phyloP scores from a whole-genome alignment of 2,329 filamentous ascomycete genomes.

The Davidsoniella neocaledoniae region DNA sequence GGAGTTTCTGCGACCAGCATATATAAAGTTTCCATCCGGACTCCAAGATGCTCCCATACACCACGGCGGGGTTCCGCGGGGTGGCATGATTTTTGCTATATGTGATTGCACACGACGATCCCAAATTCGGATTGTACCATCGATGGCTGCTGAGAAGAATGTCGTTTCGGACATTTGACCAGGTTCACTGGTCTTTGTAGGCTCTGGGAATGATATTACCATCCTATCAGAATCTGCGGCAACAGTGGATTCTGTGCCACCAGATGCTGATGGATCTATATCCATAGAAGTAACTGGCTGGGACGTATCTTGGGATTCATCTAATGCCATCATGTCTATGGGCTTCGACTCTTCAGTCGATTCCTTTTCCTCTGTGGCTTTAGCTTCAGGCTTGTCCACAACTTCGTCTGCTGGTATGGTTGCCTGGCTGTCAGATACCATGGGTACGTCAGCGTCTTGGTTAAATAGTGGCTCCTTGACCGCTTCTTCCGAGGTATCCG shows the following conservation, averaged over 20 bases:
- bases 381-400: not conserved
- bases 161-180: slow-evolving; percentile 54
- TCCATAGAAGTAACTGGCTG: not conserved
- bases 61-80: slow-evolving; percentile 73
- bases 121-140: slow-evolving; percentile 86
- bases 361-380: not conserved
- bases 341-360: not conserved
- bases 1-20: slow-evolving; percentile 75
- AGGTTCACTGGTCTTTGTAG: slow-evolving; percentile 30
- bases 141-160: slow-evolving; percentile 76
- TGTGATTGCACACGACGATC: slow-evolving; percentile 63
- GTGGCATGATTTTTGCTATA: slow-evolving; percentile 60
- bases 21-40: slow-evolving; percentile 87
- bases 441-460: not conserved
- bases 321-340: not conserved
- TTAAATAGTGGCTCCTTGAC: too few species aligned
- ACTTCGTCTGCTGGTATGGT: not conserved
- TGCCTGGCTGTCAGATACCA: not conserved
- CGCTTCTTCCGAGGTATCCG: too few species aligned
- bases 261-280: slow-evolving; percentile 2
- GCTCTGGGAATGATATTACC: slow-evolving; percentile 14
- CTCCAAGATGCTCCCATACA: slow-evolving; percentile 97
- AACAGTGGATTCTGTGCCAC: too few species aligned
- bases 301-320: not conserved
- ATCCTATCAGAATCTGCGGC: not conserved